Evolutionary conservation across 331 rosid species (phyloP).

Genomic region (Pyracantha coccinea): DNA sequence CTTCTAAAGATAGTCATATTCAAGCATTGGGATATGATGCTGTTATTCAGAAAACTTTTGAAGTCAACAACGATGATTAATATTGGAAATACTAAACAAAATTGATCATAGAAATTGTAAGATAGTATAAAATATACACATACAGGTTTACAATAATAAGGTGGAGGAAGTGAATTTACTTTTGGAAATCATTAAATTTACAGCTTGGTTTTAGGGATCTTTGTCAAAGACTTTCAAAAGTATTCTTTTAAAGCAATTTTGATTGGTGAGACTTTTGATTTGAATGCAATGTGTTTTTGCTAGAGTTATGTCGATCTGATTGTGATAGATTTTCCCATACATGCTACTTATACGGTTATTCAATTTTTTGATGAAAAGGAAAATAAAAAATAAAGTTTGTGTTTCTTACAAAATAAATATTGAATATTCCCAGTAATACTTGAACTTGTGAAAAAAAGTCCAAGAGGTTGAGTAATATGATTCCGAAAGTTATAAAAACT

Average conservation of each 20-base stretch:
- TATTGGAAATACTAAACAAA: background rate
- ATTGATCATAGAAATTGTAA: background rate
- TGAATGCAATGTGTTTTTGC: background rate
- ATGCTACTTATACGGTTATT: background rate
- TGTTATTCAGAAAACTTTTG: background rate
- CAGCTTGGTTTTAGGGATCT: background rate
- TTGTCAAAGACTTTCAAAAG: background rate
- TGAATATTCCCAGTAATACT: background rate
- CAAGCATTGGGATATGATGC: background rate
- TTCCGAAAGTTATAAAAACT: background rate
- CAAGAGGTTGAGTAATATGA: background rate
- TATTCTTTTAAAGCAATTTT: background rate
- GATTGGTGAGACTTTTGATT: background rate
- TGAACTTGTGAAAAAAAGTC: background rate
- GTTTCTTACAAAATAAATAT: background rate
- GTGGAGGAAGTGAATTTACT: background rate
- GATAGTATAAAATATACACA: background rate
- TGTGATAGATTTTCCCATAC: background rate
- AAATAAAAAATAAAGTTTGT: background rate
- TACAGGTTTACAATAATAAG: background rate
- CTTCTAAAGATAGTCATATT: background rate
- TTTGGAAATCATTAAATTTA: background rate
- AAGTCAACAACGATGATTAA: background rate
- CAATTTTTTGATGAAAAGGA: background rate
- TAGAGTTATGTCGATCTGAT: background rate